Percentiles rank a stretch among this genome's conserved stretches.
phyloP scores from a whole-genome alignment of 1,284 basidiomycete species.

The Uromyces viciae-fabae region DNA sequence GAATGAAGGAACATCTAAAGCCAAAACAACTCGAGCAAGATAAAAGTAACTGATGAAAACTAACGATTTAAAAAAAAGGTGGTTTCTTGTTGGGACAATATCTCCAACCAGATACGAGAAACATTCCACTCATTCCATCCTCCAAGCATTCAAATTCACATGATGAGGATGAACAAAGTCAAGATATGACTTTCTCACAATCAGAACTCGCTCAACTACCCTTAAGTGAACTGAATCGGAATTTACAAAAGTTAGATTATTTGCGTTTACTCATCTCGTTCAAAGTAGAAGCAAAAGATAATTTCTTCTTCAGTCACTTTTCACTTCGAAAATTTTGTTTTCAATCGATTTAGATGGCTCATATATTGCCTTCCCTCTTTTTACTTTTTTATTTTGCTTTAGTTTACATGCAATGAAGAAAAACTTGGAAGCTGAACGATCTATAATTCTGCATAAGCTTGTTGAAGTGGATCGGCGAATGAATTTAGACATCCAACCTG shows the following conservation, averaged over 20 bases:
- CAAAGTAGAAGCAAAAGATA: background rate
- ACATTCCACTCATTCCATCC: background rate
- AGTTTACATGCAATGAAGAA: constrained; percentile 28
- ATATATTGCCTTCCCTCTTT: background rate
- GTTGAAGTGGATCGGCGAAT: constrained; percentile 35
- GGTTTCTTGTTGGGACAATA: constrained; percentile 41
- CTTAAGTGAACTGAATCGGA: constrained; percentile 19
- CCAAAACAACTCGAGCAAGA: background rate
- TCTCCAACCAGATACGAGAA: constrained; percentile 26
- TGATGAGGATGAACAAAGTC: background rate
- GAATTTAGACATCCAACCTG: background rate
- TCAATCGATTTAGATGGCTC: no score
- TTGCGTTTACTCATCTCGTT: no score
- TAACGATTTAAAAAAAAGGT: background rate
- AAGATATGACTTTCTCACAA: constrained; percentile 1
- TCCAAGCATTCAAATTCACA: background rate
- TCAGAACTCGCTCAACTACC: background rate
- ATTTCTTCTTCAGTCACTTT: background rate
- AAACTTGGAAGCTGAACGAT: constrained; percentile 38
- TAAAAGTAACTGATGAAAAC: background rate
- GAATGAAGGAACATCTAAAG: background rate
- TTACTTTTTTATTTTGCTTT: background rate
- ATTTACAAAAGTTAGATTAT: constrained; percentile 23
- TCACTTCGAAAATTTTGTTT: no score
- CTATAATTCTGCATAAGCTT: constrained; percentile 34